Evolutionary conservation across 1,139 yeast genomes (phyloP).

Genomic region (Yueomyces sp.): DNA sequence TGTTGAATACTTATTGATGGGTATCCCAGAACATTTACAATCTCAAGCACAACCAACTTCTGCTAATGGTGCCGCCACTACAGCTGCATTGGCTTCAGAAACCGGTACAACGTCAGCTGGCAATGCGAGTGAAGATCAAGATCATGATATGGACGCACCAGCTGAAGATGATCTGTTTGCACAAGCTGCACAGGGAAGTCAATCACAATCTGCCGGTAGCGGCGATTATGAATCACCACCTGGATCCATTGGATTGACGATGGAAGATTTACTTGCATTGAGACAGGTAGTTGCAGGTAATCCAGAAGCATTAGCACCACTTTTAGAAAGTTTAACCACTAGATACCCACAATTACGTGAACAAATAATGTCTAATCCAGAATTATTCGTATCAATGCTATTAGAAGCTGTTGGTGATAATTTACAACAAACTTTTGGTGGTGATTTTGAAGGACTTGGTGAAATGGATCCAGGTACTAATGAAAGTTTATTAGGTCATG

Average conservation of each 20-base stretch:
- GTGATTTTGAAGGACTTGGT: slow-evolving; percentile 8
- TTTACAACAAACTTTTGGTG: slow-evolving; percentile 13
- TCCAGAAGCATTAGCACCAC: slow-evolving; percentile 80
- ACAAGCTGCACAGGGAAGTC: slow-evolving; percentile 52
- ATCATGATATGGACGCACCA: slow-evolving; percentile 7
- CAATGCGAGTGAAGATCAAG: background rate
- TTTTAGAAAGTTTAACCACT: slow-evolving; percentile 73
- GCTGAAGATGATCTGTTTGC: slow-evolving; percentile 49
- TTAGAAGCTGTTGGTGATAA: slow-evolving; percentile 45
- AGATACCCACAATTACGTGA: slow-evolving; percentile 81
- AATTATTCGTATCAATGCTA: slow-evolving; percentile 64
- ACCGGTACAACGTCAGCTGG: slow-evolving; percentile 23
- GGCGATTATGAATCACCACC: slow-evolving; percentile 20
- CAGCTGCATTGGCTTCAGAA: slow-evolving; percentile 11
- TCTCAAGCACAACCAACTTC: slow-evolving; percentile 11
- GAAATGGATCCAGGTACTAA: background rate
- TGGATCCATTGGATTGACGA: slow-evolving; percentile 24
- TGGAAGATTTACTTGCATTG: slow-evolving; percentile 47
- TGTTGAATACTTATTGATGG: slow-evolving; percentile 83
- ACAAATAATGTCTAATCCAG: slow-evolving; percentile 74
- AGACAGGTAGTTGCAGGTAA: slow-evolving; percentile 72
- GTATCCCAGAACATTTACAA: slow-evolving; percentile 63
- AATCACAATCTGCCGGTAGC: slow-evolving; percentile 11
- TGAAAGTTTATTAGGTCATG: slow-evolving; percentile 3
- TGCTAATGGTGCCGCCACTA: slow-evolving; percentile 2